Evolutionary conservation across 192 early-diverging fungal genomes (phyloP).

Genomic region (Coemansia sp.): DNA sequence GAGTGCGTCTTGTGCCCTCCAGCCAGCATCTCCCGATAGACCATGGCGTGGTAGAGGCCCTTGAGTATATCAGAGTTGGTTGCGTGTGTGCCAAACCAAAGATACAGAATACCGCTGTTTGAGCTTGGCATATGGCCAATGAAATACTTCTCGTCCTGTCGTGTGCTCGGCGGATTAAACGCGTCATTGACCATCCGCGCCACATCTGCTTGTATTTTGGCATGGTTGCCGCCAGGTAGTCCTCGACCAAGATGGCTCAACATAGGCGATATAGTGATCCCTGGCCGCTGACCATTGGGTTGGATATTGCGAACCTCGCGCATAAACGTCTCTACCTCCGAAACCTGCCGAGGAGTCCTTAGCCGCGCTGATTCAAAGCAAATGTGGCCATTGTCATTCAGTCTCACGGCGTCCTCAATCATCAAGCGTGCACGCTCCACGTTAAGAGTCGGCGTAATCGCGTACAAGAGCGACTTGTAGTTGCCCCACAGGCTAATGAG

Average conservation of each 20-base stretch:
- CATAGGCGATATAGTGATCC: slow-evolving; percentile 21
- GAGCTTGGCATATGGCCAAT: slow-evolving; percentile 22
- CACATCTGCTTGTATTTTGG: background rate
- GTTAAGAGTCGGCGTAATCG: slow-evolving; percentile 40
- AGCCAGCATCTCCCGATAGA: slow-evolving; percentile 14
- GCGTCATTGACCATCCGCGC: slow-evolving; percentile 21
- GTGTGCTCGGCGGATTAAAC: slow-evolving; percentile 6
- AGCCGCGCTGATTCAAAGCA: slow-evolving; percentile 14
- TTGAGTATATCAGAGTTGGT: slow-evolving; percentile 20
- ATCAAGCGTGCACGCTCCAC: slow-evolving; percentile 29
- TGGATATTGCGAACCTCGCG: slow-evolving; percentile 19
- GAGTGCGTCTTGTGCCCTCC: background rate
- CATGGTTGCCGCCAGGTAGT: background rate
- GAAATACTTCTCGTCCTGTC: slow-evolving; percentile 23
- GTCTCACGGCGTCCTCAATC: slow-evolving; percentile 6
- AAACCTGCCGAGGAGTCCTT: slow-evolving; percentile 34
- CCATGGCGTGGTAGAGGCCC: slow-evolving; percentile 32
- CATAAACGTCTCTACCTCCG: slow-evolving; percentile 36
- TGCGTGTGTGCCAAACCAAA: slow-evolving; percentile 32
- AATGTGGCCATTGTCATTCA: background rate
- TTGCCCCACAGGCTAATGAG: slow-evolving; percentile 68
- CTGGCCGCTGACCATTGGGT: slow-evolving; percentile 11
- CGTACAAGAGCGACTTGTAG: slow-evolving; percentile 58
- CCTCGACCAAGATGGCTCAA: slow-evolving; percentile 10
- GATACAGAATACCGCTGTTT: slow-evolving; percentile 11